Conservation (phyloP, 805 yeast genomes). For the Metschnikowia lachancei region DNA sequence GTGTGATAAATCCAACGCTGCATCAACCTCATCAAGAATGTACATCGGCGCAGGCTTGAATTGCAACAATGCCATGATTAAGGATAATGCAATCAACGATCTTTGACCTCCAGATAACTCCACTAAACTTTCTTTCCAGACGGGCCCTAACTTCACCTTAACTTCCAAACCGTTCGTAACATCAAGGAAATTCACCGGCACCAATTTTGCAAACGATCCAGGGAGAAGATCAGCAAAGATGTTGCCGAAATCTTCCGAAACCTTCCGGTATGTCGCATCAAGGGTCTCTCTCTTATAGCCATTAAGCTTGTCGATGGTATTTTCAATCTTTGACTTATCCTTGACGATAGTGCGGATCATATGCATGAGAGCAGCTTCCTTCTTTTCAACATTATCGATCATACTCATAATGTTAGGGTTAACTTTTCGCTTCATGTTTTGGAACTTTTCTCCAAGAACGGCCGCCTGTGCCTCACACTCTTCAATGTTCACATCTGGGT, state of each 20-base stretch:
- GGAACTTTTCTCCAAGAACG: constrained; percentile 56
- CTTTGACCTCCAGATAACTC: constrained; percentile 97
- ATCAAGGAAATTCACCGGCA: constrained; percentile 74
- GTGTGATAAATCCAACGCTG: constrained; percentile 94
- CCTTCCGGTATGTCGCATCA: constrained; percentile 80
- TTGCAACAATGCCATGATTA: constrained; percentile 87
- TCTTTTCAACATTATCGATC: constrained; percentile 89
- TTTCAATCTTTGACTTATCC: constrained; percentile 86
- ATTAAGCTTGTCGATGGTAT: constrained; percentile 78
- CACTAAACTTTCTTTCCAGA: constrained; percentile 94
- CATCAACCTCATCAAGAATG: constrained; percentile 96
- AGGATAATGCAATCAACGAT: constrained; percentile 86
- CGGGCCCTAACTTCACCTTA: constrained; percentile 81
- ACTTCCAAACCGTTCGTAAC: constrained; percentile 90
- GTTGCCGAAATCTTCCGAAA: constrained; percentile 82
- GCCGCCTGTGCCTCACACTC: constrained; percentile 58
- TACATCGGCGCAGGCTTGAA: constrained; percentile 99
- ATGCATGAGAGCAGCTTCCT: constrained; percentile 67
- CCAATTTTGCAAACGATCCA: constrained; percentile 84
- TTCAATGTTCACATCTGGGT: constrained; percentile 60
- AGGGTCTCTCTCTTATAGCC: constrained; percentile 82
- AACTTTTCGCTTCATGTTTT: constrained; percentile 74
- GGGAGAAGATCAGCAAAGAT: constrained; percentile 88
- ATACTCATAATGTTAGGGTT: constrained; percentile 84
- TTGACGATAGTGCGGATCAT: constrained; percentile 86